Evolutionary conservation across 345 rosid species (phyloP).

Genomic region (Draba incana): DNA sequence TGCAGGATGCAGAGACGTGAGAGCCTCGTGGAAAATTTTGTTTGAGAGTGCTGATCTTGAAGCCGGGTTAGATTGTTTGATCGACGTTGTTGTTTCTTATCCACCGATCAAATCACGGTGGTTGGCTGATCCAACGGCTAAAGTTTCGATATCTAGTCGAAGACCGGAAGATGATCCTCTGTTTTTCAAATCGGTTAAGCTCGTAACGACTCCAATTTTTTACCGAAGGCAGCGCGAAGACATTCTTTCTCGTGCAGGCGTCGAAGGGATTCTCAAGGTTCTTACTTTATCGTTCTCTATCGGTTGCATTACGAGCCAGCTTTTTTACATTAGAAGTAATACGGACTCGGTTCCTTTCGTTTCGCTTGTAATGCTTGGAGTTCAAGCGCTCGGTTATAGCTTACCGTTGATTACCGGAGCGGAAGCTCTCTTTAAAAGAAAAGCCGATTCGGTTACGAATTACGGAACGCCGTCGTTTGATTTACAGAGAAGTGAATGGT

Average conservation of each 20-base stretch:
- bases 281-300: slow-evolving; percentile 72
- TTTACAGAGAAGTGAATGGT: slow-evolving; percentile 70
- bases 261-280: slow-evolving; percentile 78
- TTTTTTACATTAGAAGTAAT: slow-evolving; percentile 55
- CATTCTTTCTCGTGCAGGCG: slow-evolving; percentile 69
- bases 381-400: slow-evolving; percentile 84
- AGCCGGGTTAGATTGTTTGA: slow-evolving; percentile 76
- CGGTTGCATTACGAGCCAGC: slow-evolving; percentile 68
- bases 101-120: slow-evolving; percentile 81
- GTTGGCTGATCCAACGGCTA: slow-evolving; percentile 79
- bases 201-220: slow-evolving; percentile 65
- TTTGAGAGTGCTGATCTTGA: slow-evolving; percentile 81
- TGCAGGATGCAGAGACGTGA: slow-evolving; percentile 86
- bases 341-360: slow-evolving; percentile 55
- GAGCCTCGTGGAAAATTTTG: slow-evolving; percentile 76
- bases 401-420: slow-evolving; percentile 84
- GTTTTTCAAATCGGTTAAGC: slow-evolving; percentile 52
- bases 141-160: slow-evolving; percentile 62
- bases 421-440: slow-evolving; percentile 72
- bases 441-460: slow-evolving; percentile 48
- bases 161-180: slow-evolving; percentile 83
- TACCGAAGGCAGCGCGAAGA: slow-evolving; percentile 85
- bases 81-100: slow-evolving; percentile 66
- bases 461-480: slow-evolving; percentile 51
- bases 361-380: slow-evolving; percentile 86